phyloP scores from a whole-genome alignment of 192 early-diverging fungal genomes.

The Allomyces macrogynus region DNA sequence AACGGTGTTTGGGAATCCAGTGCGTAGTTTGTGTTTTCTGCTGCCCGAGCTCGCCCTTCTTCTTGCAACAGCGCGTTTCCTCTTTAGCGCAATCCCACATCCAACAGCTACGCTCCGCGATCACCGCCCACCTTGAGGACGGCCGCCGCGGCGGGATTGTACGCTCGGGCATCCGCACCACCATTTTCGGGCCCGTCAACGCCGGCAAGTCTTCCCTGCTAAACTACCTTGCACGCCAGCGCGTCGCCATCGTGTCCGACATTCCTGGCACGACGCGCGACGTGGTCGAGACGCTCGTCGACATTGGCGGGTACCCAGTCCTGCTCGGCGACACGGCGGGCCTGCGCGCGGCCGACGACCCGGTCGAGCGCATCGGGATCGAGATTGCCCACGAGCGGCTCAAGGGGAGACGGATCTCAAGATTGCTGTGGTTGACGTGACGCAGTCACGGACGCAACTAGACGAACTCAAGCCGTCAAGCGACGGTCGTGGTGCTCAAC shows the following conservation, averaged over 20 bases:
- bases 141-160: conserved; percentile 48
- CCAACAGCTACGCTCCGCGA: conserved; percentile 7
- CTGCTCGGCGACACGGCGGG: conserved; percentile 56
- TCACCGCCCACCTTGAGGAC: conserved; percentile 32
- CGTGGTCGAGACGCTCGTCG: conserved; percentile 46
- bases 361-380: conserved; percentile 48
- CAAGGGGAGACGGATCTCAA: conserved; percentile 32
- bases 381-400: conserved; percentile 30
- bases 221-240: conserved; percentile 41
- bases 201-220: conserved; percentile 57
- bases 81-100: neutral
- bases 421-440: conserved; percentile 32
- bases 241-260: conserved; percentile 54
- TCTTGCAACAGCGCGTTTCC: conserved; percentile 8
- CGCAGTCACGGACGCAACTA: neutral
- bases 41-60: neutral
- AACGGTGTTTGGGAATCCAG: conserved; percentile 22
- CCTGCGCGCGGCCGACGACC: conserved; percentile 31
- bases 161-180: conserved; percentile 41
- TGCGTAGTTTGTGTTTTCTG: neutral
- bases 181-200: conserved; percentile 57
- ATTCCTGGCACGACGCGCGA: conserved; percentile 59
- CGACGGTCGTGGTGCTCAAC: conserved; percentile 41
- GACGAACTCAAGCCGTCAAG: conserved; percentile 7
- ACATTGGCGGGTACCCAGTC: conserved; percentile 56